Base-by-base conservation (phyloP, 2,329 filamentous ascomycete genomes). In the Cytospora piceicola region DNA sequence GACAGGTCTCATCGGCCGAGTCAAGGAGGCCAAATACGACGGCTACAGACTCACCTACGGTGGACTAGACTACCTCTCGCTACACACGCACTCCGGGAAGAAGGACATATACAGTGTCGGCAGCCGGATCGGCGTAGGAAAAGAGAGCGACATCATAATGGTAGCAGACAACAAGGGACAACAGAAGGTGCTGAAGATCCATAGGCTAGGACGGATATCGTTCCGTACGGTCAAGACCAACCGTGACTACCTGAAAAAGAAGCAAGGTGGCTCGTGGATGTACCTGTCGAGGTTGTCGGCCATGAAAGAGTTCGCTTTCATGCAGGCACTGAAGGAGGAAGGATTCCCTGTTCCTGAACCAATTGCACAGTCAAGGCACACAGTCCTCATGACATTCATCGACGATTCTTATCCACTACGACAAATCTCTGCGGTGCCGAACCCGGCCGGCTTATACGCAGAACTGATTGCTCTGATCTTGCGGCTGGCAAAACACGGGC, bases 221-320 rank as follows among this genome's bases (percentile, higher is more conserved):
- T 99, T 99, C 82, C 91, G 96, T 72, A 94, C 93, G 49, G 94
- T 99, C 74, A 97, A 97, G 79, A 89, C 91, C 32, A 98, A 98
- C 80, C 88, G 95, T 71, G 95, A 99, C 79, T 99, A 99, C 78
- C 87, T 98, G 63, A 90, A 91, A 71, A 86, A 90, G 66, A 85
- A 78, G 22, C 76, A 84, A 65, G 90, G 90, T 20, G 93, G 89
- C 6, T 95, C 92, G 52, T 99, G 95, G 95, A 97, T 98, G 94
- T 97, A 99, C 77, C 92, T 99, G 78, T 96, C 92, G 15, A 86
- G 93, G 51, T 84, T 99, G 42, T 94, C 96, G 9, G 95, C 95
- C 15, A 88, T 95, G 82, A 97, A 96, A 75, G 95, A 99, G 77
- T 96, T 87, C 77, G 90, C 94, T 4, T 98, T 98, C 78, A 96